Base-by-base conservation (phyloP, 2,329 filamentous ascomycete genomes). In the Xylaria sp. region DNA sequence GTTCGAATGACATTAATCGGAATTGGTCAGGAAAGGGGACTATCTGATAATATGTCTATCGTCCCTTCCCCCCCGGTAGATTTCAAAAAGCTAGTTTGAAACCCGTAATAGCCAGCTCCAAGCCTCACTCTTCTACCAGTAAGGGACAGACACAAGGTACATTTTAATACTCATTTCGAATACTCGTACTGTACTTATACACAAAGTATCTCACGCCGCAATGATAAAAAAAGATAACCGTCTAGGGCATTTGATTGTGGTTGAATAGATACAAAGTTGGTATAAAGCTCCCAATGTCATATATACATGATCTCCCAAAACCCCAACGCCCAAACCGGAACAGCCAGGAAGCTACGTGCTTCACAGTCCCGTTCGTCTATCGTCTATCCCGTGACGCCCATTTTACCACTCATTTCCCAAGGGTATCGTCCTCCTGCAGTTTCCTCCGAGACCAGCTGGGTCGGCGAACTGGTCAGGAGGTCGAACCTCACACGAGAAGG, bases 341-440 rank as follows among this genome's bases (percentile, higher is more conserved):
- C n/a, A 31, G 41, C 25, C 9, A 18, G 48, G 48, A 67, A 55
- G 64, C 64, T 48, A 56, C 8, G 56, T 59, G 55, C 64, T 61
- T 56, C 44, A 39, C 18, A 50, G 64, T 57, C 54, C 34, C 20
- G 46, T 48, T 58, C 63, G 10, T 58, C 41, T 54, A 65, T 28
- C 37, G 15, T 68, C 61, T 70, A 65, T 70, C 57, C 60, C 37
- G n/a, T 62, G 60, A 70, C 60, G 61, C 61, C 60, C 25, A 31
- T 50, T 52, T 64, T 41, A 57, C 12, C 44, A 23, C 58, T 54
- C 59, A 41, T 54, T 28, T 48, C 46, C 20, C 31, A 34, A 39
- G 50, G 56, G 57, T 66, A 65, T 63, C 39, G 44, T 48, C 58
- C 59, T 57, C 34, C 20, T 50, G 59, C 31, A 15, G 50, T 20